phyloP scores from a whole-genome alignment of 768 basidiomycete genomes.

The Mycena venus region DNA sequence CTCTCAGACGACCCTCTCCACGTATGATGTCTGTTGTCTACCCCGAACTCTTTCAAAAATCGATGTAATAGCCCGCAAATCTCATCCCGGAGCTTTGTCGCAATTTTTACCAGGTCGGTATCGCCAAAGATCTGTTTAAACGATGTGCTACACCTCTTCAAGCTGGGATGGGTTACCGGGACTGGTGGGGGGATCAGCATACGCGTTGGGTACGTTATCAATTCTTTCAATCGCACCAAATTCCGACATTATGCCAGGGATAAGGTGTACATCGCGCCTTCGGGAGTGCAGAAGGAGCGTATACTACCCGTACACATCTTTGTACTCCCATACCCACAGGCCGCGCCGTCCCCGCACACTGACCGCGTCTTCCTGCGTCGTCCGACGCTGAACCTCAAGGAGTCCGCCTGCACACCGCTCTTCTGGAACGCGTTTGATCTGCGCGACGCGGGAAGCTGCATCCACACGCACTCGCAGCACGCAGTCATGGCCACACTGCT shows the following conservation, averaged over 20 bases:
- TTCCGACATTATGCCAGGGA: slow-evolving; percentile 57
- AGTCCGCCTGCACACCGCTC: slow-evolving; percentile 90
- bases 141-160: slow-evolving; percentile 16
- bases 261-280: slow-evolving; percentile 89
- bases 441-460: slow-evolving; percentile 85
- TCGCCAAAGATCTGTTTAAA: neutral
- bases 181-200: slow-evolving; percentile 89
- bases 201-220: slow-evolving; percentile 66
- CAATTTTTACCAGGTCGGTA: slow-evolving; percentile 76
- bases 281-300: slow-evolving; percentile 92
- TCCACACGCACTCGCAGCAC: slow-evolving; percentile 93
- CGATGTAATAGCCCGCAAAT: slow-evolving; percentile 80
- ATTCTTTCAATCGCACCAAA: neutral
- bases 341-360: slow-evolving; percentile 68
- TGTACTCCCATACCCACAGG: slow-evolving; percentile 84
- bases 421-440: slow-evolving; percentile 94
- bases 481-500: slow-evolving; percentile 91
- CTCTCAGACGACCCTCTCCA: slow-evolving; percentile 73
- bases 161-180: slow-evolving; percentile 93
- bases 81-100: slow-evolving; percentile 89
- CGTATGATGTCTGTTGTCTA: slow-evolving; percentile 52
- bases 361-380: slow-evolving; percentile 85
- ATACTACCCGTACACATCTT: slow-evolving; percentile 89
- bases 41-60: slow-evolving; percentile 10
- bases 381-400: slow-evolving; percentile 79